Conservation (phyloP, 306 rosid species). For the Quillaja saponaria region DNA sequence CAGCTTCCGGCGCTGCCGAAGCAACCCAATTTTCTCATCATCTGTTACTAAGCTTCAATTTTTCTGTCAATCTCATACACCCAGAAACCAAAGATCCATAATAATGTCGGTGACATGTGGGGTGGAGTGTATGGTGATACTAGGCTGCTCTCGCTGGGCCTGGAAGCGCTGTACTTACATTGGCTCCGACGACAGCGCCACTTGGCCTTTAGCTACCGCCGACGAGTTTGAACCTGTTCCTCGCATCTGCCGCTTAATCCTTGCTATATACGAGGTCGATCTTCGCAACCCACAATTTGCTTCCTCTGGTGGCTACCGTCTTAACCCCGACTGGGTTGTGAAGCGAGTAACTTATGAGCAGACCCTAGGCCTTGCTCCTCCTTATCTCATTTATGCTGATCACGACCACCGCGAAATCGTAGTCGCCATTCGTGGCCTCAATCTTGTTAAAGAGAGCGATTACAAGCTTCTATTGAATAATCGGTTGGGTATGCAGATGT, state of each 20-base stretch:
- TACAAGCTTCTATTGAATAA: slow-evolving; percentile 67
- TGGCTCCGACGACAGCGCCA: slow-evolving; percentile 79
- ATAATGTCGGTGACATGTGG: slow-evolving; percentile 76
- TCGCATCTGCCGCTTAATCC: slow-evolving; percentile 73
- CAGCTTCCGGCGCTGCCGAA: slow-evolving; percentile 6
- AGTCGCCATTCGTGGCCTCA: slow-evolving; percentile 79
- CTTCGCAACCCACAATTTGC: slow-evolving; percentile 39
- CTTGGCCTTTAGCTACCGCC: slow-evolving; percentile 68
- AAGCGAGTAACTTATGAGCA: slow-evolving; percentile 62
- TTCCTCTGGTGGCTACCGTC: slow-evolving; percentile 53
- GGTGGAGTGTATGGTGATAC: slow-evolving; percentile 61
- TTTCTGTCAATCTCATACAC: not conserved
- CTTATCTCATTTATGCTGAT: slow-evolving; percentile 77
- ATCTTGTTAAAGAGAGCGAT: slow-evolving; percentile 68
- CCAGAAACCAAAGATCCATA: not conserved
- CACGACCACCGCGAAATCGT: slow-evolving; percentile 69
- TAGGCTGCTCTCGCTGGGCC: slow-evolving; percentile 84
- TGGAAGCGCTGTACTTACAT: slow-evolving; percentile 94
- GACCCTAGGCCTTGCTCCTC: slow-evolving; percentile 64
- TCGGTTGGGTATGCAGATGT: slow-evolving; percentile 73
- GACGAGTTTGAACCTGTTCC: slow-evolving; percentile 75
- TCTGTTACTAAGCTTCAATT: not conserved
- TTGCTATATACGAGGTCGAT: slow-evolving; percentile 82
- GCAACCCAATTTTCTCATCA: not conserved
- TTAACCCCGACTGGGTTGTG: slow-evolving; percentile 62